Evolutionary conservation across 331 rosid species (phyloP).

Genomic region (Rosa hybrid): DNA sequence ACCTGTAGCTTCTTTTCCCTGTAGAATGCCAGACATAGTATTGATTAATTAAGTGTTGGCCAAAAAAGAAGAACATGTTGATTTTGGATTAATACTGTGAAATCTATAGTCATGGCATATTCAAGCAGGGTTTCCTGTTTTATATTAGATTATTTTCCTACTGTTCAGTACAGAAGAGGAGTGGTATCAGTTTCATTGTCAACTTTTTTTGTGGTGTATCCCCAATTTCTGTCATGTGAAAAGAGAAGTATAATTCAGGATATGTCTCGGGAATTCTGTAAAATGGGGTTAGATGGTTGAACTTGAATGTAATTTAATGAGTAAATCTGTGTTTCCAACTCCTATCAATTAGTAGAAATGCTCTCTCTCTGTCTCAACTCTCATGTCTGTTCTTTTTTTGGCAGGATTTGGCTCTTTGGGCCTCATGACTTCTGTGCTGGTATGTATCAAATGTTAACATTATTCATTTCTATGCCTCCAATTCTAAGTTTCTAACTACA

Average conservation of each 20-base stretch:
- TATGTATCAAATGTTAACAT: conserved; percentile 31
- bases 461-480: not conserved
- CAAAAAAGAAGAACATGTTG: not conserved
- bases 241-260: not conserved
- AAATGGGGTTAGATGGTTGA: not conserved
- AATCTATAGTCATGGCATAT: not conserved
- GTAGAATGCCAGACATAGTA: not conserved
- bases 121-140: not conserved
- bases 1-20: not conserved
- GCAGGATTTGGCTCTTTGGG: conserved; percentile 99
- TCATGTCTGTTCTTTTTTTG: conserved; percentile 17
- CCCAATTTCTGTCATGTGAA: not conserved
- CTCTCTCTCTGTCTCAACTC: conserved; percentile 1
- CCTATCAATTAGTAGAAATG: not conserved
- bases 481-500: conserved; percentile 20
- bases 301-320: not conserved
- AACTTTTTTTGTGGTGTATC: not conserved
- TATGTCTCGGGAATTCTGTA: not conserved
- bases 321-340: not conserved
- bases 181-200: not conserved
- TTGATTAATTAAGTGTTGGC: not conserved
- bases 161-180: not conserved
- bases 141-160: not conserved
- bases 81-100: not conserved
- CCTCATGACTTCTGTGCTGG: conserved; percentile 96